Conservation (phyloP, 768 basidiomycete species). For the Boletus edulis region DNA sequence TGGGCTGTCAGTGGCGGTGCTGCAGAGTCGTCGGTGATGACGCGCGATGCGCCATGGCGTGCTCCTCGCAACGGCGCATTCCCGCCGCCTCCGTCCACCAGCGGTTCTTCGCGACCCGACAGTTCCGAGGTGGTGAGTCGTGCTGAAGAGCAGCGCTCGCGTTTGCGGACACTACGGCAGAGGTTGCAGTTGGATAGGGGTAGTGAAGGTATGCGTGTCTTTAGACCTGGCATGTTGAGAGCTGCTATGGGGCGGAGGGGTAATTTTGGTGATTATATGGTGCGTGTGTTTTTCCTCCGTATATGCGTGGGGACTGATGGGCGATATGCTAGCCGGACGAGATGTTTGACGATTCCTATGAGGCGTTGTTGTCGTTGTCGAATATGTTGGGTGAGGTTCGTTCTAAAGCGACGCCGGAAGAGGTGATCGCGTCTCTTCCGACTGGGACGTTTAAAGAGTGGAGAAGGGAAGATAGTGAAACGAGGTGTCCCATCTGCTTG, state of each 20-base stretch:
- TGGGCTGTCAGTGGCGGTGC: conserved; percentile 9
- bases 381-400: conserved; percentile 65
- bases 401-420: conserved; percentile 59
- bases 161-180: conserved; percentile 26
- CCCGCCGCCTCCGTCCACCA: not conserved
- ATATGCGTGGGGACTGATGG: conserved; percentile 4
- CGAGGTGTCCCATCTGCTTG: conserved; percentile 79
- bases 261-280: conserved; percentile 49
- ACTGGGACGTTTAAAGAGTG: conserved; percentile 66
- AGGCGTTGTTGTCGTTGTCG: conserved; percentile 58
- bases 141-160: conserved; percentile 21
- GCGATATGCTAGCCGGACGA: conserved; percentile 57
- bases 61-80: conserved; percentile 9
- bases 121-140: conserved; percentile 7
- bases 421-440: conserved; percentile 58
- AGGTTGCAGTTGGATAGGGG: conserved; percentile 29
- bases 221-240: conserved; percentile 25
- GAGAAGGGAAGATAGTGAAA: conserved; percentile 62
- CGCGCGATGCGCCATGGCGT: conserved; percentile 25
- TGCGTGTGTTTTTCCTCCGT: conserved; percentile 30
- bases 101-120: conserved; percentile 1
- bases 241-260: conserved; percentile 22
- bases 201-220: conserved; percentile 16
- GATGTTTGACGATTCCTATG: conserved; percentile 74
- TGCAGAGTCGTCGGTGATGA: not conserved